Percentiles rank a stretch among this genome's conserved stretches.
phyloP scores from a whole-genome alignment of 352 stramenopile genomes.

The Pythium phragmitis region DNA sequence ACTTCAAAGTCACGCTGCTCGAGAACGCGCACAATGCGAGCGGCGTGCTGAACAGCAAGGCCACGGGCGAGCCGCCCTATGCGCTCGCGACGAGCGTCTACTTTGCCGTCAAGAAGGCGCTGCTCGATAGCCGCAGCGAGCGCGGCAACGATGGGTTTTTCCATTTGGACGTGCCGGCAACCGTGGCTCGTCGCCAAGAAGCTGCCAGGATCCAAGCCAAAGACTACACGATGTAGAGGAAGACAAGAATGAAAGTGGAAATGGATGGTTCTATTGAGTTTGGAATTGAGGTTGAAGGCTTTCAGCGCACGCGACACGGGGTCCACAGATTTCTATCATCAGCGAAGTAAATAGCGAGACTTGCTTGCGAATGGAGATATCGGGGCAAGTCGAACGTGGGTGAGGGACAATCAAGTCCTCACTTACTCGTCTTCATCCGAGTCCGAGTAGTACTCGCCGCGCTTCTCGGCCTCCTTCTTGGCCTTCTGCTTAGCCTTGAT shows the following conservation, averaged over 20 bases:
- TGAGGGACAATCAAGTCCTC: constrained; percentile 19
- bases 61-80: constrained; percentile 46
- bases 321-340: constrained; percentile 34
- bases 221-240: constrained; percentile 32
- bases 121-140: constrained; percentile 37
- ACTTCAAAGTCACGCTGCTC: constrained; percentile 47
- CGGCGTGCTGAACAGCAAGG: constrained; percentile 46
- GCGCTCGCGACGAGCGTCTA: constrained; percentile 38
- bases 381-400: constrained; percentile 31
- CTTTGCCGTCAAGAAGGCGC: constrained; percentile 41
- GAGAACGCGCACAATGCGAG: constrained; percentile 30
- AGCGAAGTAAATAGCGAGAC: constrained; percentile 31
- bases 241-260: not conserved
- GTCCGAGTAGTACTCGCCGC: constrained; percentile 84
- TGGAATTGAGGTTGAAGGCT: constrained; percentile 13
- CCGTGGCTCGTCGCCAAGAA: constrained; percentile 36
- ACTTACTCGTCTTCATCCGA: constrained; percentile 57
- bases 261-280: constrained; percentile 7
- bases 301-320: constrained; percentile 30
- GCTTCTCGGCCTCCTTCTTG: constrained; percentile 84
- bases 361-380: constrained; percentile 29
- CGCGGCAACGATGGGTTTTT: constrained; percentile 34
- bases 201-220: constrained; percentile 28
- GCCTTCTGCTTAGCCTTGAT: constrained; percentile 87
- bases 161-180: constrained; percentile 45